Evolutionary conservation across 129 eudicot genomes (phyloP), one percentile per base, ranked within the genome.

Genomic region (Artemisia argyi): DNA sequence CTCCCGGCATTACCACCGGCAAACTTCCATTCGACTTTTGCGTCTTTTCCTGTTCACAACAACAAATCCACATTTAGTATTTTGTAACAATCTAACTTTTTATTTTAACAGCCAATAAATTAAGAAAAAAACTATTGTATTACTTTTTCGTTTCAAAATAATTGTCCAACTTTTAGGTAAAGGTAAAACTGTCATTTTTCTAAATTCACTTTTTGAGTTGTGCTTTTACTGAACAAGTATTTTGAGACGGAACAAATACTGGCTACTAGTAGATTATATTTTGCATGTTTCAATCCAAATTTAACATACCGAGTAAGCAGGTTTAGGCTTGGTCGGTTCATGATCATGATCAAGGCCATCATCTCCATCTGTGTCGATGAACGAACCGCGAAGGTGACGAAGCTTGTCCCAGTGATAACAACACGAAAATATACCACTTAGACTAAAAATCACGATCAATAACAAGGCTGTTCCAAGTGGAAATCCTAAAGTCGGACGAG

Each of bases 1-100:
- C 97, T 46, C 98, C 98, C 0, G 98, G 90, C 98, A 93, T 93
- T 58, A 93, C 73, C 35, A 88, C 97, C 56, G 95, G 91, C 76
- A 87, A 76, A 73, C 94, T 87, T 61, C 83, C 71, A 18, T 68
- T 87, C 76, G 81, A 66, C 3, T 51, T 76, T 47, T 79, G 72
- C 70, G 82, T 54, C 19, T 62, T 59, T 46, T 63, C 74, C 96
- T 86, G 84, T 67, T 70, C 47, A 57, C 6, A 30, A 39, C 46
- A 39, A 39, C 46, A 39, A 7, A 7, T 39, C 8, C 46, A 39
- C 46, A 39, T 39, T 35, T 39, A 39, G 46, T 39, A 39, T 35
- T 7, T 35, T 35, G 44, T 5, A 35, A 35, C 42, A 5, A 35
- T 35, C 8, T 0, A 35, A 5, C 7, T 35, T 6, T 35, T 1